Conservation (phyloP, 805 yeast species). For the Saccharomycopsis babjevae region DNA sequence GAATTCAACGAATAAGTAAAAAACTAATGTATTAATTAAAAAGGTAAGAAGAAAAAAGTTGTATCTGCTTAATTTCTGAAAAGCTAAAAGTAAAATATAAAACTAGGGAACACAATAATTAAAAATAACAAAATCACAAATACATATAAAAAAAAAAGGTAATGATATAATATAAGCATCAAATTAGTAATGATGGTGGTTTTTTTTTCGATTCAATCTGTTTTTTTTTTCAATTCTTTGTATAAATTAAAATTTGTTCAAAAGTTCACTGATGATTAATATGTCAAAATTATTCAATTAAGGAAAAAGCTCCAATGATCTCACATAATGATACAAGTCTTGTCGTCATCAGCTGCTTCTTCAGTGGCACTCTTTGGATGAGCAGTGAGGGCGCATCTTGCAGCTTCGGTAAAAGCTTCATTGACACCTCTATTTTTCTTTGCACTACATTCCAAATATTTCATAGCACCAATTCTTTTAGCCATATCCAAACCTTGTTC, state of each 20-base stretch:
- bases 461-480: constrained; percentile 82
- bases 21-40: not conserved
- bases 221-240: not conserved
- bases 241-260: not conserved
- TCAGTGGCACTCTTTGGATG: constrained; percentile 66
- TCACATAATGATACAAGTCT: constrained; percentile 34
- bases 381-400: constrained; percentile 89
- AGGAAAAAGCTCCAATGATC: not conserved
- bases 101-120: not conserved
- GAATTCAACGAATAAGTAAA: not conserved
- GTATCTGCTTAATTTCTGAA: not conserved
- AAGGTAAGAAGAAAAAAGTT: not conserved
- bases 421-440: constrained; percentile 96
- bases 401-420: constrained; percentile 98
- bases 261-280: not conserved
- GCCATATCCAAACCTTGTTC: constrained; percentile 94
- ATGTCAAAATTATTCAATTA: not conserved
- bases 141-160: not conserved
- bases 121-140: not conserved
- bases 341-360: constrained; percentile 27
- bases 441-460: constrained; percentile 95
- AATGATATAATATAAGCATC: not conserved
- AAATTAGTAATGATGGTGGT: not conserved
- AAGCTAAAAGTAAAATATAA: not conserved
- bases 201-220: not conserved